Base-by-base conservation (phyloP, 805 yeast species). In the Yamadazyma endophytica region DNA sequence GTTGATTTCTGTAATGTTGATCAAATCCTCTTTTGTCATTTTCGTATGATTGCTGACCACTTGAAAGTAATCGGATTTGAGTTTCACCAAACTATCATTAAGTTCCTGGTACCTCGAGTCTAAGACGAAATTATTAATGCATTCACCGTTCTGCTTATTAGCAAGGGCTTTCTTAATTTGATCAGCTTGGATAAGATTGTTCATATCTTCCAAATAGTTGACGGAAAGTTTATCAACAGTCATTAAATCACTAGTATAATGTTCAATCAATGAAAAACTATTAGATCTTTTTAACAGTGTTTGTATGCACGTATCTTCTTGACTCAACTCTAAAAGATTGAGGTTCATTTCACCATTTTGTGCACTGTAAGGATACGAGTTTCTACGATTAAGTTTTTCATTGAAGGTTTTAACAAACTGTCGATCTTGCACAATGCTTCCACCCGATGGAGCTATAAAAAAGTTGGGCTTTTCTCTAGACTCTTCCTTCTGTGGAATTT, bases 1-100 rank as follows among this genome's bases (percentile, higher is more conserved):
- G 28, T 56, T 54, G 32, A 43, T 43, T 19, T 56, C 47, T 18
- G 64, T 47, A 20, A 49, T 46, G 6, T 44, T 44, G 4, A 51
- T 40, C 19, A 60, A 48, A 18, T 61, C 65, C 17, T 50, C 58
- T 19, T 54, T 58, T 13, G 56, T 36, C 5, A 54, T 36, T 19
- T 43, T 52, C 9, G 42, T 32, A 31, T 58, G 52, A 19, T 44
- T 42, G 3, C 33, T 24, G 6, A 45, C 44, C 50, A 63, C 50
- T 27, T 52, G 59, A 8, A 42, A 39, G 24, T 56, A 44, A 9
- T 50, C 38, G 25, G 50, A 47, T 9, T 52, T 50, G 15, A 64
- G 42, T 30, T 53, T 53, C 11, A 47, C 40, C 12, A 64, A 37
- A 18, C 61, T 66, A 15, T 51, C 29, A 37, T 61, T 61, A 29